phyloP scores from a whole-genome alignment of 1,284 basidiomycete genomes.

The Cystobasidium pallidum region DNA sequence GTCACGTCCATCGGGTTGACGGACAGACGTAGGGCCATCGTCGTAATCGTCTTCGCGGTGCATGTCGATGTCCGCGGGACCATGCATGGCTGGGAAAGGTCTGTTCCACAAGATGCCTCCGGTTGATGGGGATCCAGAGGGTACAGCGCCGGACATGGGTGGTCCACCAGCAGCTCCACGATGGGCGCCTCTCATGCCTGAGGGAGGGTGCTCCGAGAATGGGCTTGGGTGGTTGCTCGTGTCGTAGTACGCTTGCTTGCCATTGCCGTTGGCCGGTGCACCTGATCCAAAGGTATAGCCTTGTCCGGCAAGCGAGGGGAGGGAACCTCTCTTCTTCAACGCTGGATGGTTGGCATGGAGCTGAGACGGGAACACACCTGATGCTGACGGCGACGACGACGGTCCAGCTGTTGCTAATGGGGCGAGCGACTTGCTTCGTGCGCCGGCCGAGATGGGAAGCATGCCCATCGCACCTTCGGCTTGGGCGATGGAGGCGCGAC shows the following conservation, averaged over 20 bases:
- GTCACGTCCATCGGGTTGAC: conserved; percentile 23
- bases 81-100: conserved; percentile 27
- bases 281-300: conserved; percentile 51
- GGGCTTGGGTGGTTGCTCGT: conserved; percentile 53
- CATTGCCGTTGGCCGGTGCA: conserved; percentile 3
- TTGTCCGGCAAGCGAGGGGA: conserved; percentile 54
- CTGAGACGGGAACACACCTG: conserved; percentile 44
- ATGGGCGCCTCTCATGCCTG: conserved; percentile 49
- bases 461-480: conserved; percentile 45
- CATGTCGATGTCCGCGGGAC: conserved; percentile 30
- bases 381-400: background rate
- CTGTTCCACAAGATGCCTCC: conserved; percentile 39
- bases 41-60: conserved; percentile 45
- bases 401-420: background rate
- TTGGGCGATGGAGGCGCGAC: conserved; percentile 50
- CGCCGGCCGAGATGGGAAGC: conserved; percentile 57
- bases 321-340: conserved; percentile 69
- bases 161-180: background rate
- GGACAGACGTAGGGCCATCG: conserved; percentile 11
- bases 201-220: conserved; percentile 58
- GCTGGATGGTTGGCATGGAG: conserved; percentile 60
- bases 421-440: conserved; percentile 60
- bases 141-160: conserved; percentile 17
- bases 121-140: conserved; percentile 16
- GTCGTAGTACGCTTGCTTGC: conserved; percentile 10